Evolutionary conservation across 106 monocot species (phyloP), one percentile per base, ranked within the genome.

Genomic region (Acanthochlamys bracteata): DNA sequence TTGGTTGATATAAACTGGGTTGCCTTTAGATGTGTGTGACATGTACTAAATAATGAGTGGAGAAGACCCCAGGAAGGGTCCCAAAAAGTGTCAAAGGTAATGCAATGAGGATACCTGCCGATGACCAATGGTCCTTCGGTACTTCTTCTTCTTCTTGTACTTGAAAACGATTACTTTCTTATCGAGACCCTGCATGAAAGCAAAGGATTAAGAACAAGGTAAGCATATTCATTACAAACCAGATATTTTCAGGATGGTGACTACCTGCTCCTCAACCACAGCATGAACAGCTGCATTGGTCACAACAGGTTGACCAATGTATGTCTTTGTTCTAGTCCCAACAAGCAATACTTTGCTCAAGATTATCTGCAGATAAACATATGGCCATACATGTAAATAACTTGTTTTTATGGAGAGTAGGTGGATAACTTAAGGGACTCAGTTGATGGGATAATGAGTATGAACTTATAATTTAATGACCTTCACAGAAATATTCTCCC

Each of bases 261-360:
- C 7, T 79, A 88, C 96, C 87, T 88, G 96, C 52, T 96, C 96
- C 71, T 96, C 96, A 52, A 96, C 88, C 14, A 96, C 91, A 41
- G 96, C 96, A 41, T 96, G 96, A 22, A 96, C 96, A 66, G 84
- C 84, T 66, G 96, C 96, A 83, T 91, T 98, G 10, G 79, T 78
- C 10, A 98, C 96, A 57, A 98, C 73, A 55, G 96, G 96, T 60
- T 88, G 63, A 15, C 96, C 96, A 45, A 98, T 91, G 59, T 98
- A 98, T 39, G 80, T 63, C 46, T 91, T 88, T 12, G 52, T 75
- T 66, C 82, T 78, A 23, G 96, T 91, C 41, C 88, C 82, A 42
- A 98, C 96, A 10, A 98, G 74, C 60, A 98, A 67, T n/a, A 98
- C 96, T 69, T 98, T 91, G 91, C 73, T 96, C 27, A 96, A 72